Evolutionary conservation across 169 alveolate genomes (phyloP).

Genomic region (Besnoitia besnoiti): DNA sequence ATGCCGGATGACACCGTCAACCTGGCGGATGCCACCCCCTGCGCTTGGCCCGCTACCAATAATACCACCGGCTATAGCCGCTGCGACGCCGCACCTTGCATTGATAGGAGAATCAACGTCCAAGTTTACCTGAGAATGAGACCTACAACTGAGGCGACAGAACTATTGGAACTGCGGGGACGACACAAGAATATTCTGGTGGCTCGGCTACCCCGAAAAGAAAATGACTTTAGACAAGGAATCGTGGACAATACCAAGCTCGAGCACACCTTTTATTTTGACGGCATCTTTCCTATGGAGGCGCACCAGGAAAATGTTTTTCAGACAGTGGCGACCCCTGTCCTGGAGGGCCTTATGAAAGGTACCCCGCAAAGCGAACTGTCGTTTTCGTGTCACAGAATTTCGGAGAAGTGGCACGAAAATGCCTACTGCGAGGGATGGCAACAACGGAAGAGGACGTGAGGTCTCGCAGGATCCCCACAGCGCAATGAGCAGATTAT

Average conservation of each 20-base stretch:
- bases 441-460: too few relatives aligned
- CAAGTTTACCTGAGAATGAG: conserved; percentile 67
- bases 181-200: neutral
- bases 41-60: too few relatives aligned
- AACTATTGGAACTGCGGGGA: conserved; percentile 16
- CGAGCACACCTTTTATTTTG: conserved; percentile 79
- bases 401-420: too few relatives aligned
- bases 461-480: too few relatives aligned
- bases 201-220: conserved; percentile 10
- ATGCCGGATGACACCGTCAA: neutral
- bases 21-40: neutral
- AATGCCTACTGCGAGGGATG: too few relatives aligned
- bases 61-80: too few relatives aligned
- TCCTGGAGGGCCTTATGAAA: conserved; percentile 51
- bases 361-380: conserved; percentile 39
- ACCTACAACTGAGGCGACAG: conserved; percentile 44
- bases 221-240: conserved; percentile 61
- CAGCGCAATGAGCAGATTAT: too few relatives aligned
- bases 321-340: conserved; percentile 79
- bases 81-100: neutral
- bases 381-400: too few relatives aligned
- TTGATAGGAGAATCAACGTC: conserved; percentile 30
- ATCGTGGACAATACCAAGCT: conserved; percentile 77
- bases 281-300: conserved; percentile 78
- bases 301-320: conserved; percentile 87